Conservation (phyloP, 2,329 filamentous ascomycete species). For the Scopulariopsis brevicaulis region DNA sequence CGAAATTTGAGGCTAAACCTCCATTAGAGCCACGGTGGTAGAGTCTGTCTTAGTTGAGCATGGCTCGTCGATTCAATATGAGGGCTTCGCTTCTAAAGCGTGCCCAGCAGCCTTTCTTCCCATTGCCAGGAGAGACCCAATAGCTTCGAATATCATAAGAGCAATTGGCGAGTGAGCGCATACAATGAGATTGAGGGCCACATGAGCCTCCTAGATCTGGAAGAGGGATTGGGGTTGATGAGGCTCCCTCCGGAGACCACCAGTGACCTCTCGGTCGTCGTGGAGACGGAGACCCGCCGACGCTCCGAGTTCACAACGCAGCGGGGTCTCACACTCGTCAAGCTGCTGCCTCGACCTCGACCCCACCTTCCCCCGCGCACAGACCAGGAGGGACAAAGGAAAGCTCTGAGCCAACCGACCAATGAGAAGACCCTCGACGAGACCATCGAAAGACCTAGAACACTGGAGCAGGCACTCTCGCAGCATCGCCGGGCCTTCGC, state of each 20-base stretch:
- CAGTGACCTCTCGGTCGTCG: background rate
- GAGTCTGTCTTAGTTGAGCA: too few relatives aligned
- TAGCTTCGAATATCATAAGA: too few relatives aligned
- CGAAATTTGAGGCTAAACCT: too few relatives aligned
- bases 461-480: constrained; percentile 8
- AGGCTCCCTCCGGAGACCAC: background rate
- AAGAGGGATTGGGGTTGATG: too few relatives aligned
- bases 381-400: background rate
- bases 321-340: background rate
- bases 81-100: too few relatives aligned
- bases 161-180: too few relatives aligned
- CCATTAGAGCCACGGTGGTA: too few relatives aligned
- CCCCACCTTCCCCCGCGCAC: constrained; percentile 1
- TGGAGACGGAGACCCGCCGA: background rate
- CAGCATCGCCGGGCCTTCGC: constrained; percentile 11
- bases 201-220: too few relatives aligned
- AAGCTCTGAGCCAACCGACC: background rate
- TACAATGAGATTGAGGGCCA: too few relatives aligned
- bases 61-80: too few relatives aligned
- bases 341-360: background rate
- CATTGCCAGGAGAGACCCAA: too few relatives aligned
- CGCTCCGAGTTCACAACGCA: background rate
- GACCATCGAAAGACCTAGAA: constrained; percentile 33
- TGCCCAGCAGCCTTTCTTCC: too few relatives aligned
- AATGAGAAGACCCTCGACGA: constrained; percentile 5